Evolutionary conservation across 192 early-diverging fungal species (phyloP).

Genomic region (Diversispora eburnea): DNA sequence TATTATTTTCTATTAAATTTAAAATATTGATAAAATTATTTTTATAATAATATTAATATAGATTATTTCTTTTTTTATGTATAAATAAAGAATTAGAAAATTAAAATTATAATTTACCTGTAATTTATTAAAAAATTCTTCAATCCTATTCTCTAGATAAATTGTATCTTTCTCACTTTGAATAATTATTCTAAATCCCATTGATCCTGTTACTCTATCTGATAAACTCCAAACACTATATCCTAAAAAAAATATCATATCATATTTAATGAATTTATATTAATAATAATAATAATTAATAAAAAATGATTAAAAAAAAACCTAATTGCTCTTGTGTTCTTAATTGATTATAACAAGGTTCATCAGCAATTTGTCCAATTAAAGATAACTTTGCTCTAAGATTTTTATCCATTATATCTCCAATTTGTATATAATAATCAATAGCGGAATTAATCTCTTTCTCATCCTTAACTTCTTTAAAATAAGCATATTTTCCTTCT

Average conservation of each 20-base stretch:
- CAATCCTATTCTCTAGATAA: constrained; percentile 77
- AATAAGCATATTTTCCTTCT: constrained; percentile 47
- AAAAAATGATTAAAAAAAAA: constrained; percentile 26
- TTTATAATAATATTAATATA: neutral
- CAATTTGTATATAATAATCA: constrained; percentile 81
- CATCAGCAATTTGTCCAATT: constrained; percentile 76
- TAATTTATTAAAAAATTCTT: constrained; percentile 67
- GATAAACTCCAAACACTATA: constrained; percentile 74
- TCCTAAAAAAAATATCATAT: constrained; percentile 35
- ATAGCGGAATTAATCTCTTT: constrained; percentile 87
- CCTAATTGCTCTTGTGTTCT: constrained; percentile 88
- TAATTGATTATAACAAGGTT: constrained; percentile 91
- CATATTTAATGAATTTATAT: constrained; percentile 5
- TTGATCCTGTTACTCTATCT: constrained; percentile 69
- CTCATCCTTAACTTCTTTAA: constrained; percentile 62
- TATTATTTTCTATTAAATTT: constrained; percentile 40
- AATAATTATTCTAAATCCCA: constrained; percentile 76
- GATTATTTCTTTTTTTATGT: constrained; percentile 12
- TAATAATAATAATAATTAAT: neutral
- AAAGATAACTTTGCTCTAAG: constrained; percentile 68
- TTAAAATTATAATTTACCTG: constrained; percentile 30
- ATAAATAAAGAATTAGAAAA: neutral
- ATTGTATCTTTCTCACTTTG: constrained; percentile 83
- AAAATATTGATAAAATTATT: constrained; percentile 6
- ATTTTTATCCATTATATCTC: constrained; percentile 59